A percentile compares a stretch with the other conserved stretches of the same genome.
phyloP scores from a whole-genome alignment of 1,284 basidiomycete species.

The Ganoderma resinaceum region DNA sequence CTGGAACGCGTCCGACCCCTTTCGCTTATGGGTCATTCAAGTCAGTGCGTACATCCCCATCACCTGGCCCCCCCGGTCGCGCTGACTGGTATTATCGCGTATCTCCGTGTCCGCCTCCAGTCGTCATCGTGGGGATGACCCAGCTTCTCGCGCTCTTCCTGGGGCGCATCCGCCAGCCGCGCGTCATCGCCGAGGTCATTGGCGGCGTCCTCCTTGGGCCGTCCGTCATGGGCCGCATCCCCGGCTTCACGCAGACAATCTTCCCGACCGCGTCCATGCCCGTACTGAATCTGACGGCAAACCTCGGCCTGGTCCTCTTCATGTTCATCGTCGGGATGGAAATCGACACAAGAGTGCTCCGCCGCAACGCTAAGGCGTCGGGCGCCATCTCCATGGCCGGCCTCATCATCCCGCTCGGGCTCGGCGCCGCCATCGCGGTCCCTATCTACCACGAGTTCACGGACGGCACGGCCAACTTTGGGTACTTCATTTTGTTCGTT shows the following conservation, averaged over 20 bases:
- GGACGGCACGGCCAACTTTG: constrained; percentile 58
- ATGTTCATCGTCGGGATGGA: constrained; percentile 91
- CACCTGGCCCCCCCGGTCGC: background rate
- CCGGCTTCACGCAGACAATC: constrained; percentile 71
- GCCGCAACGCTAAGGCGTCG: constrained; percentile 52
- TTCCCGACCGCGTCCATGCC: constrained; percentile 81
- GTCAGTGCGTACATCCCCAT: constrained; percentile 49
- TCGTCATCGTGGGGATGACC: constrained; percentile 51
- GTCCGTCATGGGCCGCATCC: constrained; percentile 75
- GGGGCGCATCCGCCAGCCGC: constrained; percentile 77
- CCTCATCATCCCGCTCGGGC: constrained; percentile 70
- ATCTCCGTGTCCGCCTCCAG: background rate
- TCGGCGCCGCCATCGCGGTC: constrained; percentile 69
- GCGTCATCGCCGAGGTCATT: constrained; percentile 90
- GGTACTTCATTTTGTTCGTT: constrained; percentile 74
- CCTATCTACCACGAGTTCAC: constrained; percentile 71
- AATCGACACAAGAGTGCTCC: constrained; percentile 51
- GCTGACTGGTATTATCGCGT: background rate
- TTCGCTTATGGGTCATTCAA: constrained; percentile 88
- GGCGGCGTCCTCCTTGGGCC: constrained; percentile 70
- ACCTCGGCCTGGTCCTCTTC: constrained; percentile 90
- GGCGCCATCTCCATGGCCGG: constrained; percentile 58
- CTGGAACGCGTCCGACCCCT: constrained; percentile 70
- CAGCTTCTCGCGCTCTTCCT: constrained; percentile 73
- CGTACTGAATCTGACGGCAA: constrained; percentile 83